phyloP scores from a whole-genome alignment of 176 grass and related monocot genomes.

The Bonia amplexicaulis region DNA sequence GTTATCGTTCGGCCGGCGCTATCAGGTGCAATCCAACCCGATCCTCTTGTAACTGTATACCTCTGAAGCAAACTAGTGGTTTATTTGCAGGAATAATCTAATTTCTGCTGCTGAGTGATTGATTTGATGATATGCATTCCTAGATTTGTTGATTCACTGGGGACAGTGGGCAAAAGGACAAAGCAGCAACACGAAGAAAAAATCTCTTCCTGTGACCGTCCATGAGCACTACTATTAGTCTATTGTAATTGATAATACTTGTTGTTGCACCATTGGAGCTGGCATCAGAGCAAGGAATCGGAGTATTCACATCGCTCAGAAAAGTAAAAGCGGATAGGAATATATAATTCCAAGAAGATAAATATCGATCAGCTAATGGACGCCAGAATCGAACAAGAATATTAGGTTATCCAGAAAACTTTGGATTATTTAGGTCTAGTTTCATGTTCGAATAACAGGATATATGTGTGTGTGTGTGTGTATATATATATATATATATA shows the following conservation, averaged over 20 bases:
- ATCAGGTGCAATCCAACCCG: background rate
- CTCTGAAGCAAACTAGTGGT: background rate
- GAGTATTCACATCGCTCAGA: background rate
- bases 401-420: constrained; percentile 12
- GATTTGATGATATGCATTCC: background rate
- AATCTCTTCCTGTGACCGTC: background rate
- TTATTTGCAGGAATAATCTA: background rate
- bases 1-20: background rate
- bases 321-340: background rate
- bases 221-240: background rate
- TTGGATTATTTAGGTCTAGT: constrained; percentile 11
- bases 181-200: background rate
- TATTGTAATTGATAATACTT: background rate
- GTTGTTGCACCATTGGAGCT: background rate
- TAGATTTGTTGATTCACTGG: background rate
- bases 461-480: too few relatives aligned
- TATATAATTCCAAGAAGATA: constrained; percentile 11
- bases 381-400: constrained; percentile 20
- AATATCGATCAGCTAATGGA: background rate
- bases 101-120: background rate
- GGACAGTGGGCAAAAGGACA: background rate
- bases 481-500: too few relatives aligned
- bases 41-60: background rate
- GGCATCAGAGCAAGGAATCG: background rate
- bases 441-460: constrained; percentile 7